Conservation (phyloP, 169 alveolate genomes). For the Plasmodium billcollinsi region DNA sequence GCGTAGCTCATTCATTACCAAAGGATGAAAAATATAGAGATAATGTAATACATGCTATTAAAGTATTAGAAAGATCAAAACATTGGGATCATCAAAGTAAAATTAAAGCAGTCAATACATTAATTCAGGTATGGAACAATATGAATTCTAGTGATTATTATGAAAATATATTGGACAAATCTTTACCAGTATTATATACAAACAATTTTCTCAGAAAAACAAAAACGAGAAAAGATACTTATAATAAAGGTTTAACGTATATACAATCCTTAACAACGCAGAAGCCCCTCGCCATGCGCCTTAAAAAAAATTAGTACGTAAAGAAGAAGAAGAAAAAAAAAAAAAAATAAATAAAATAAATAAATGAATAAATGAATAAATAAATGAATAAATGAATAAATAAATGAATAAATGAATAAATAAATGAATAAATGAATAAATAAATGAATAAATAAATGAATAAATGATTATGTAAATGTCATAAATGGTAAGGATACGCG, state of each 20-base stretch:
- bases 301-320: slow-evolving; percentile 12
- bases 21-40: slow-evolving; percentile 84
- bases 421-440: no score
- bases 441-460: no score
- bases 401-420: no score
- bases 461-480: no score
- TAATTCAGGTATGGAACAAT: slow-evolving; percentile 85
- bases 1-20: slow-evolving; percentile 88
- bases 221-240: slow-evolving; percentile 79
- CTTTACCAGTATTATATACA: slow-evolving; percentile 78
- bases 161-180: slow-evolving; percentile 77
- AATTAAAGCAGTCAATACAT: slow-evolving; percentile 83
- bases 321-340: no score
- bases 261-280: slow-evolving; percentile 82
- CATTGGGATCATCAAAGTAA: slow-evolving; percentile 88
- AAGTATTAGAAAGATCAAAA: slow-evolving; percentile 82
- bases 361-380: no score
- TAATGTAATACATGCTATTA: slow-evolving; percentile 83
- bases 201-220: slow-evolving; percentile 78
- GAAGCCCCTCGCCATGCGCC: slow-evolving; percentile 45
- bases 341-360: no score
- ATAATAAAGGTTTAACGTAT: slow-evolving; percentile 81
- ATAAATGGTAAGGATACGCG: no score
- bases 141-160: slow-evolving; percentile 81
- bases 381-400: no score